These are phyloP conservation scores for Tricholoma matsutake DNA, from an alignment of 768 basidiomycete species.

Conservation along the genomic window DNA sequence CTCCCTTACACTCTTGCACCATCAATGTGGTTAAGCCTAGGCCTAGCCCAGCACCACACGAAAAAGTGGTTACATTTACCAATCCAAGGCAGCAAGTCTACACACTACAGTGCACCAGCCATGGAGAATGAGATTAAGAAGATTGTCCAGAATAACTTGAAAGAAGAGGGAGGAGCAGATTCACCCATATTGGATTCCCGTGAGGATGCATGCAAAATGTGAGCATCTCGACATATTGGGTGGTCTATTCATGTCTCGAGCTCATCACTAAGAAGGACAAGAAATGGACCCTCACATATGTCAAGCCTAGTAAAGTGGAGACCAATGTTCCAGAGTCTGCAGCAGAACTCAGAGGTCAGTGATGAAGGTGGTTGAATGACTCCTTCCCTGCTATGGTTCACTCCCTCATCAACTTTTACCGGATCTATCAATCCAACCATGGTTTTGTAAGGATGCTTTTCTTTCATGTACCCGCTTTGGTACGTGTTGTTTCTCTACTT, in stretches of 20 bases:
- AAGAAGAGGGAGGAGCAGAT: too few relatives aligned
- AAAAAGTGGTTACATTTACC: too few relatives aligned
- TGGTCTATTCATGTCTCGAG: conserved; percentile 67
- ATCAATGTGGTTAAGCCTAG: too few relatives aligned
- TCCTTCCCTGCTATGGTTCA: conserved; percentile 93
- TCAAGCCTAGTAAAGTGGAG: conserved; percentile 94
- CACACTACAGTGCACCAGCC: too few relatives aligned
- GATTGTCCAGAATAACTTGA: too few relatives aligned
- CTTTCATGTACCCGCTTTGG: conserved; percentile 89
- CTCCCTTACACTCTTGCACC: too few relatives aligned
- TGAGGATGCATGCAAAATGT: too few relatives aligned
- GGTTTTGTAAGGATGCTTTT: conserved; percentile 91
- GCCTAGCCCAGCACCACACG: too few relatives aligned
- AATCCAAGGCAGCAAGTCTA: too few relatives aligned
- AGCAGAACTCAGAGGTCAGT: conserved; percentile 89
- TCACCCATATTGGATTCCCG: too few relatives aligned
- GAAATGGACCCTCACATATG: conserved; percentile 83
- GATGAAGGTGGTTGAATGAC: conserved; percentile 95
- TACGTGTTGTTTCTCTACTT: conserved; percentile 33
- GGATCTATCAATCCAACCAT: conserved; percentile 82
- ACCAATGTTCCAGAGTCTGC: conserved; percentile 94
- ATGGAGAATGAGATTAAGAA: too few relatives aligned
- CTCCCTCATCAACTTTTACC: conserved; percentile 87
- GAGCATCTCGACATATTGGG: too few relatives aligned
- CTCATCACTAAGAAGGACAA: conserved; percentile 88